phyloP scores from a whole-genome alignment of 257 asterid genomes.

The Solanum bukasovii region DNA sequence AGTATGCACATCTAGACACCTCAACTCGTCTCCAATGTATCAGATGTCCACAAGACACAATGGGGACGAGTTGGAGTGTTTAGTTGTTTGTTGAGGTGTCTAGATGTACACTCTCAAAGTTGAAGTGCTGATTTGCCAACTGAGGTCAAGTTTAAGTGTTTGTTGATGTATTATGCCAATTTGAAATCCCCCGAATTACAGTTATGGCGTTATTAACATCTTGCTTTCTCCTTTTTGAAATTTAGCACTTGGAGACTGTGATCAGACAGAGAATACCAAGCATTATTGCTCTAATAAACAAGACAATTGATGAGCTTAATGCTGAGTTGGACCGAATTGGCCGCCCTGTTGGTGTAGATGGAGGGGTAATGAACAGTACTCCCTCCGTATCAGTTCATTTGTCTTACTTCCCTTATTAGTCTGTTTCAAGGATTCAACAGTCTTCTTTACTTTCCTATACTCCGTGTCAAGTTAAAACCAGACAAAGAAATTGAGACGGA shows the following conservation, averaged over 20 bases:
- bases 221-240: not conserved
- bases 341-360: conserved; percentile 81
- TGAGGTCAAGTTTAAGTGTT: not conserved
- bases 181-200: not conserved
- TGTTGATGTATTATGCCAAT: not conserved
- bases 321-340: conserved; percentile 96
- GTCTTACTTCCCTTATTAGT: not conserved
- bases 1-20: not conserved
- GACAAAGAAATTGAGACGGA: not conserved
- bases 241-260: conserved; percentile 87
- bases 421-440: not conserved
- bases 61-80: not conserved
- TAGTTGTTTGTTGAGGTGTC: not conserved
- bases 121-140: not conserved
- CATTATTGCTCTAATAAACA: conserved; percentile 81
- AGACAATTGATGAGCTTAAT: conserved; percentile 86
- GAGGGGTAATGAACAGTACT: conserved; percentile 61
- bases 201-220: not conserved
- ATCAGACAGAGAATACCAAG: conserved; percentile 93
- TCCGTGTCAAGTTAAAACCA: not conserved
- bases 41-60: not conserved
- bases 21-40: not conserved
- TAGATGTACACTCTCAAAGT: not conserved
- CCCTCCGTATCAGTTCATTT: not conserved
- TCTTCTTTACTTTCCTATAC: not conserved